Percentiles rank a stretch among this genome's conserved stretches.
Conservation (phyloP, 495 filamentous ascomycete species). For the Aspergillus ostianus region DNA sequence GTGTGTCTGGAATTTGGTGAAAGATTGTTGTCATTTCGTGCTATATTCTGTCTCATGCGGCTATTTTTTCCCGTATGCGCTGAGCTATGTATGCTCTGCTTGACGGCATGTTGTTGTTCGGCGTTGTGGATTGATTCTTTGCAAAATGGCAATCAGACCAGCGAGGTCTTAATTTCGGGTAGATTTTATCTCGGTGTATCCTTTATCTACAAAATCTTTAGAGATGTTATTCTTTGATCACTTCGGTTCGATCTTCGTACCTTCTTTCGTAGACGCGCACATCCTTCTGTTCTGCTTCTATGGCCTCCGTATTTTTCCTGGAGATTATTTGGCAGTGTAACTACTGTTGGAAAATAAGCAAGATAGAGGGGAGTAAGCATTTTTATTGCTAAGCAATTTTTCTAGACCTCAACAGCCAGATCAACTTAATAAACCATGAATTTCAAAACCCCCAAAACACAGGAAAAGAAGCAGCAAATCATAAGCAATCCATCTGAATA, state of each 20-base stretch:
- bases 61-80: neutral
- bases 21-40: neutral
- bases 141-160: neutral
- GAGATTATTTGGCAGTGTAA: neutral
- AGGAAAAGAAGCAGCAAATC: neutral
- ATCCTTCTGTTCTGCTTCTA: neutral
- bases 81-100: neutral
- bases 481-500: neutral
- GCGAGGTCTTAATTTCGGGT: neutral
- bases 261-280: neutral
- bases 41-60: neutral
- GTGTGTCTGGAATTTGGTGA: neutral
- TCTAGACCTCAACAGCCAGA: neutral
- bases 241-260: slow-evolving; percentile 1
- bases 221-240: slow-evolving; percentile 2
- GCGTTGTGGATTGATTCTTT: neutral
- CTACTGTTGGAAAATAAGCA: neutral
- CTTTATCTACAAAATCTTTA: neutral
- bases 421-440: neutral
- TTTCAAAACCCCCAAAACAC: neutral
- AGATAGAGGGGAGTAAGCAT: neutral
- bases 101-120: neutral
- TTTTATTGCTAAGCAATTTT: neutral
- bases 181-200: neutral
- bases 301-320: neutral